Base-by-base conservation (phyloP, 2,329 filamentous ascomycete genomes). In the Penicillium italicum region DNA sequence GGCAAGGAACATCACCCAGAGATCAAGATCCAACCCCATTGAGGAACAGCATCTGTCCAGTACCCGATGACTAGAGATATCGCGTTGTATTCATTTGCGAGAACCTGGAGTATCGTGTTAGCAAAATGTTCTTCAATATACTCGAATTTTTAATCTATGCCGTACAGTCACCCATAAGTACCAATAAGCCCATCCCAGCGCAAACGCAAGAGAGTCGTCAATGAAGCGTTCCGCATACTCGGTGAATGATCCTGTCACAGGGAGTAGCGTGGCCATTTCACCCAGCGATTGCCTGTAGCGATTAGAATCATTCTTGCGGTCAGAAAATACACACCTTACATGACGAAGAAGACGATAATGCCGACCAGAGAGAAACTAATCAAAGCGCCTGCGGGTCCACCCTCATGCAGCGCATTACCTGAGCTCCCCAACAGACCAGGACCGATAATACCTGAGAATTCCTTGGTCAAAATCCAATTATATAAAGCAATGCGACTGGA, bases 341-440 rank as follows among this genome's bases (percentile, higher is more conserved):
- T 75, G 40, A 73, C 69, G 52, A 73, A 74, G 59, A 74, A 82
- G 2, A 87, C 87, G 56, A 91, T 83, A 59, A 90, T 80, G 11
- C 86, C 88, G 61, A 90, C 87, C 28, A 90, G 75, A 10, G 80
- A 83, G 61, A 91, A 92, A 1, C 88, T 88, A 66, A 91, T 90
- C 34, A 91, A 70, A 46, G 90, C 73, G 0, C 87, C 85, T 0
- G 86, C 88, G 16, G 89, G 88, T 0, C 89, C 89, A 53, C 87
- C 88, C 40, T 79, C 82, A 12, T 82, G 78, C 24, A 92, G 75
- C 0, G 88, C 88, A 44, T 85, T 84, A 34, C 89, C 88, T 2
- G 86, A 82, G 16, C 88, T 88, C 51, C 91, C 85, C 3, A 91
- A 79, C 38, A 91, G 76, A 22, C 88, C 88, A 4, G 88, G 87